Conservation (phyloP, 2,329 filamentous ascomycete genomes). For the Xylariaceae sp. region DNA sequence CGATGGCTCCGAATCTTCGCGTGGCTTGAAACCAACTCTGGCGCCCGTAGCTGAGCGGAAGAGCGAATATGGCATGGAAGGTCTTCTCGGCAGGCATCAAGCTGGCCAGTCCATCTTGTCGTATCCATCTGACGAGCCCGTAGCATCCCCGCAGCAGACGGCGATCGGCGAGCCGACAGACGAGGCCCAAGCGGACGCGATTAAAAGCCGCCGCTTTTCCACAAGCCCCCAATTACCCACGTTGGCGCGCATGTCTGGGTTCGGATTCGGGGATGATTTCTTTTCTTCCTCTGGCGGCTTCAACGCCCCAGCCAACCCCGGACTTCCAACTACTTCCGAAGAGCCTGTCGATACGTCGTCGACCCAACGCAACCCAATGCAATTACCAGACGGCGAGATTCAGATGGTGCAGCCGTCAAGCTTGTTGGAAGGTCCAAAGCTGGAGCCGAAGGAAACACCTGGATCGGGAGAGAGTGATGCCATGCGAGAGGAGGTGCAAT, state of each 20-base stretch:
- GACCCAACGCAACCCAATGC: not conserved
- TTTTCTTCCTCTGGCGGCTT: conserved; percentile 41
- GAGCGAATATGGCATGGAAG: conserved; percentile 57
- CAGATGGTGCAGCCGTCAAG: conserved; percentile 16
- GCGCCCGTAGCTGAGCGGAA: conserved; percentile 57
- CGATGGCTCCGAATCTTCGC: conserved; percentile 36
- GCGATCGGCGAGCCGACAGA: conserved; percentile 2
- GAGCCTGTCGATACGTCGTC: not conserved
- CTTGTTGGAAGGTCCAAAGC: conserved; percentile 20
- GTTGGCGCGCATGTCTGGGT: conserved; percentile 57
- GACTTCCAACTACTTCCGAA: not conserved
- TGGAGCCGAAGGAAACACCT: conserved; percentile 13
- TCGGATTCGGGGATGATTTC: conserved; percentile 59
- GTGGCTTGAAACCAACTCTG: conserved; percentile 41
- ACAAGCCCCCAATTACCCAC: conserved; percentile 58
- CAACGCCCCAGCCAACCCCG: conserved; percentile 1
- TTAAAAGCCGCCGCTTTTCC: conserved; percentile 37
- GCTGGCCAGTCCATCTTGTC: conserved; percentile 1
- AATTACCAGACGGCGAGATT: not conserved
- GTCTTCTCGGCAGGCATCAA: conserved; percentile 29
- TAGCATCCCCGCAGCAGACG: not conserved
- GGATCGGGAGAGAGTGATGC: conserved; percentile 5
- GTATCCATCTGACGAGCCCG: not conserved
- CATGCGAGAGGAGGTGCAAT: conserved; percentile 3
- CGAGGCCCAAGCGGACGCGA: conserved; percentile 9